phyloP scores from a whole-genome alignment of 1,139 yeast species.

The Debaryomyces psychrophilus region DNA sequence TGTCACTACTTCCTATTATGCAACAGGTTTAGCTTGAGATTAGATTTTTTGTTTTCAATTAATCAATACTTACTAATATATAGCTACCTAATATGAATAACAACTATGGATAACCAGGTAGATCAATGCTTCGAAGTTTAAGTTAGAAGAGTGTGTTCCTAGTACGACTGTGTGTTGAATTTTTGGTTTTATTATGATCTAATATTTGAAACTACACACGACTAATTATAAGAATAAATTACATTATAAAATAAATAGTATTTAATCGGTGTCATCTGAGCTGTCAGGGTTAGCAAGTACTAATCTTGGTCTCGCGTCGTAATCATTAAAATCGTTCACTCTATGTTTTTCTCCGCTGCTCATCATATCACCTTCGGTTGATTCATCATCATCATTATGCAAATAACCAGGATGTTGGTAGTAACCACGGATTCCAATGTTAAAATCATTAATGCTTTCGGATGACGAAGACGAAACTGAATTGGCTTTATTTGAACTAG shows the following conservation, averaged over 20 bases:
- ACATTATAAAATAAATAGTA: background rate
- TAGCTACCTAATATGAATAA: background rate
- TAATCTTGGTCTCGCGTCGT: constrained; percentile 51
- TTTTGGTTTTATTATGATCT: constrained; percentile 5
- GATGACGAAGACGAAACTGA: constrained; percentile 27
- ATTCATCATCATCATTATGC: constrained; percentile 28
- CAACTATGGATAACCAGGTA: background rate
- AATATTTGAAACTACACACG: background rate
- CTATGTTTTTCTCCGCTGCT: constrained; percentile 13
- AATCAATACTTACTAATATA: constrained; percentile 4
- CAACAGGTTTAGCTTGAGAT: background rate
- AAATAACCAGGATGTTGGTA: constrained; percentile 50
- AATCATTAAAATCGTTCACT: constrained; percentile 26
- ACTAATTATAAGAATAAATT: background rate
- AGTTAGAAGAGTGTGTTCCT: background rate
- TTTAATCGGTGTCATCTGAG: constrained; percentile 32
- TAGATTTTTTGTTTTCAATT: background rate
- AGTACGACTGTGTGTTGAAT: constrained; percentile 11
- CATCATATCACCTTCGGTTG: constrained; percentile 17
- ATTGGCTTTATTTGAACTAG: constrained; percentile 20
- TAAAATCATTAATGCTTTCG: constrained; percentile 29
- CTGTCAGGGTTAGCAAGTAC: constrained; percentile 74
- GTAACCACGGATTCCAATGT: constrained; percentile 33
- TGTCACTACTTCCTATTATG: background rate
- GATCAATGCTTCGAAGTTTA: constrained; percentile 6